Conservation (phyloP, 1,284 basidiomycete species). For the Rhodotorula sp. region DNA sequence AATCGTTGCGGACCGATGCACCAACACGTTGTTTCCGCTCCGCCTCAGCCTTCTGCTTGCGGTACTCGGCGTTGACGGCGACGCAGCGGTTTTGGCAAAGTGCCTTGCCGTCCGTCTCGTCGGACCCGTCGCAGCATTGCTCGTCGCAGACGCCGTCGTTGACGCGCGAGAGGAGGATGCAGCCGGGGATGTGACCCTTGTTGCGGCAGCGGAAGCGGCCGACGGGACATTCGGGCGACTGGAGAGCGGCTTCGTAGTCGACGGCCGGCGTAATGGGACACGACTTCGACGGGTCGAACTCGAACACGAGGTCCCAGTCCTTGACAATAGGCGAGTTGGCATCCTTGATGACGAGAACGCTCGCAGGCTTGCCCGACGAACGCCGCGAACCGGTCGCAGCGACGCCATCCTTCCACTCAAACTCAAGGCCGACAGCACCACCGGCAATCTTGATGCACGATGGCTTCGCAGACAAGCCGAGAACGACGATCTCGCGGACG, state of each 20-base stretch:
- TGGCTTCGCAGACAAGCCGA: conserved; percentile 68
- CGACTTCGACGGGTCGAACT: conserved; percentile 25
- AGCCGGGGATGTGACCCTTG: conserved; percentile 77
- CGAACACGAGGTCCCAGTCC: conserved; percentile 41
- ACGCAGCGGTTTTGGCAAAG: conserved; percentile 77
- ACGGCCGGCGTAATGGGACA: conserved; percentile 26
- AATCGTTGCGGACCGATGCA: conserved; percentile 82
- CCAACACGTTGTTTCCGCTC: conserved; percentile 68
- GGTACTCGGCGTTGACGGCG: conserved; percentile 68
- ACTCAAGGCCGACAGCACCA: conserved; percentile 35
- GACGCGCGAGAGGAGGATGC: conserved; percentile 78
- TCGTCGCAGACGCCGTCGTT: conserved; percentile 91
- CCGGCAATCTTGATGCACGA: conserved; percentile 40
- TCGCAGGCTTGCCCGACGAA: conserved; percentile 31
- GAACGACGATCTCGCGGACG: conserved; percentile 74
- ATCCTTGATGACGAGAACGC: conserved; percentile 38
- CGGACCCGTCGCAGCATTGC: conserved; percentile 97
- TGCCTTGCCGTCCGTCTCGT: conserved; percentile 67
- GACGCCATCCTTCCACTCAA: conserved; percentile 42
- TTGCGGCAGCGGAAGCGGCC: conserved; percentile 79
- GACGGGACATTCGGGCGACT: conserved; percentile 37
- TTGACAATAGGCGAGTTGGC: conserved; percentile 30
- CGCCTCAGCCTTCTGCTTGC: conserved; percentile 66
- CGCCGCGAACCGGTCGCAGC: conserved; percentile 35
- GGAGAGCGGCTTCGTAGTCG: conserved; percentile 31